Base-by-base conservation (phyloP, 306 rosid genomes). In the Rubus parviflorus region DNA sequence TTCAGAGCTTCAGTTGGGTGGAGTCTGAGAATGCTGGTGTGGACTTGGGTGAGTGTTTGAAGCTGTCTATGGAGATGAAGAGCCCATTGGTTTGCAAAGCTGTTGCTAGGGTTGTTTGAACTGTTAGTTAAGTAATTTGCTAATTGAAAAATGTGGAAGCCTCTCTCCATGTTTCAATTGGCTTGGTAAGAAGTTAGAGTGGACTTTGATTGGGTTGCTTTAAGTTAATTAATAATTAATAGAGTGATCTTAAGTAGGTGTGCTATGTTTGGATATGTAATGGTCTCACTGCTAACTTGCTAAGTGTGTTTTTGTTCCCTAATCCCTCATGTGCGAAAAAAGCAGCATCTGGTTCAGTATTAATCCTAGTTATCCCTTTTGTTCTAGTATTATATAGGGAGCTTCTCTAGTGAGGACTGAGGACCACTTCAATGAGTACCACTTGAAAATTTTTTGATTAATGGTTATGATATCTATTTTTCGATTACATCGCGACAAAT, bases 61-160 rank as follows among this genome's bases (percentile, higher is more conserved):
- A 82, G 70, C 86, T 85, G 43, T 85, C 89, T 7, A n/a, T 82
- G 82, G 86, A 85, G 51, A 82, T 82, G 89, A 70, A 85, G 77
- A 64, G 16, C 1, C 82, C 89, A 4, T 35, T 85, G 80, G 68
- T 76, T 41, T 82, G 86, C 76, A 83, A 47, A 51, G 83, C 78
- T 19, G 54, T 85, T 8, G 70, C 80, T 25, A 85, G 89, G 84
- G 23, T 19, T 77, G 81, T 38, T 57, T 76, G 65, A 76, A 52
- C 58, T 47, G 74, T 30, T 30, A 30, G 74, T 30, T 30, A 30
- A 30, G 35, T 30, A 30, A 30, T 30, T 30, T 30, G 35, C 35
- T 30, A 30, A 30, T 30, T 30, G 35, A 30, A 10, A 6, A 40
- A 57, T 57, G 63, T 8, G 35, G 63, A 42, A 42, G 14, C 13